A percentile compares a stretch with the other conserved stretches of the same genome.
phyloP scores from a whole-genome alignment of 1,284 basidiomycete species.

The Takashimella koratensis region DNA sequence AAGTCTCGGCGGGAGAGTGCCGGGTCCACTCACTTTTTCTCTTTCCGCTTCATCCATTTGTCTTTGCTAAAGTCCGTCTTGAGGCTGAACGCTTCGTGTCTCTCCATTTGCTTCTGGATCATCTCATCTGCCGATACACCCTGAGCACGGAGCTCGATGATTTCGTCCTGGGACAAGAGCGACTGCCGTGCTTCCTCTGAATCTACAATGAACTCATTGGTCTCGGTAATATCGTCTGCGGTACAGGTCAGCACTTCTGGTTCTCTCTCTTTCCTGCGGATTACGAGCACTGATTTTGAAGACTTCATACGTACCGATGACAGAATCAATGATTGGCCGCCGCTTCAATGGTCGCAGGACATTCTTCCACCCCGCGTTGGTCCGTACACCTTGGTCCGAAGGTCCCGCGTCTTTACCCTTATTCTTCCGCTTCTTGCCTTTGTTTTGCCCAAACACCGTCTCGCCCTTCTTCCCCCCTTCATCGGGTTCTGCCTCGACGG shows the following conservation, averaged over 20 bases:
- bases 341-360: slow-evolving; percentile 33
- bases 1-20: not conserved
- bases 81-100: slow-evolving; percentile 80
- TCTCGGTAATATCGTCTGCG: slow-evolving; percentile 45
- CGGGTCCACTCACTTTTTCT: slow-evolving; percentile 71
- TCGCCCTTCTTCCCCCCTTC: slow-evolving; percentile 5
- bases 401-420: slow-evolving; percentile 15
- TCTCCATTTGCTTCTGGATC: slow-evolving; percentile 84
- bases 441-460: slow-evolving; percentile 25
- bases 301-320: slow-evolving; percentile 31
- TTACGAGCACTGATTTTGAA: too few species aligned
- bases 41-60: slow-evolving; percentile 91
- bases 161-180: slow-evolving; percentile 73
- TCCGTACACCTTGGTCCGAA: slow-evolving; percentile 6
- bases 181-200: slow-evolving; percentile 59
- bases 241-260: slow-evolving; percentile 8
- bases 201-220: slow-evolving; percentile 52
- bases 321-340: slow-evolving; percentile 34
- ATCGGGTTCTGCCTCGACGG: slow-evolving; percentile 6
- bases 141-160: slow-evolving; percentile 58
- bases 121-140: slow-evolving; percentile 66
- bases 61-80: slow-evolving; percentile 97
- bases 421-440: slow-evolving; percentile 31
- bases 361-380: slow-evolving; percentile 38
- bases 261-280: not conserved